Evolutionary conservation across 495 filamentous ascomycete genomes (phyloP).

Genomic region (Collariella sp.): DNA sequence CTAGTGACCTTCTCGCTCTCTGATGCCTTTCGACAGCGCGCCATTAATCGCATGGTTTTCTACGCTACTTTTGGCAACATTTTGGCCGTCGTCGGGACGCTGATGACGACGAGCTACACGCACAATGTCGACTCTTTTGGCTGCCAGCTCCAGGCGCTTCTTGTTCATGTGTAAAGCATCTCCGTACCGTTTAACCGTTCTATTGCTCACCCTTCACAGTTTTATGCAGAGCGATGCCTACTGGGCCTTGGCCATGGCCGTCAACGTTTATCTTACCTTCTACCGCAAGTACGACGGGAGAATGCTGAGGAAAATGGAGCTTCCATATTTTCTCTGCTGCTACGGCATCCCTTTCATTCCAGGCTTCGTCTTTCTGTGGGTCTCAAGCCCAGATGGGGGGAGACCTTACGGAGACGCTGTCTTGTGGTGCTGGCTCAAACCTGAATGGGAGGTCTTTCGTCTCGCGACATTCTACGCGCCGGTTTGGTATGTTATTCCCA

Average conservation of each 20-base stretch:
- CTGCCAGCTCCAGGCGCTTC: slow-evolving; percentile 69
- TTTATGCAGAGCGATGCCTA: slow-evolving; percentile 72
- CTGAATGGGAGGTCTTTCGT: slow-evolving; percentile 61
- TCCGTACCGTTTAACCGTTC: neutral
- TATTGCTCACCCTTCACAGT: slow-evolving; percentile 35
- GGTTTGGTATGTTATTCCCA: slow-evolving; percentile 51
- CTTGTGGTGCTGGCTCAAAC: slow-evolving; percentile 75
- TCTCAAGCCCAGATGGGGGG: slow-evolving; percentile 40
- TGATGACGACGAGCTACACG: slow-evolving; percentile 58
- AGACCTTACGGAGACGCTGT: slow-evolving; percentile 68
- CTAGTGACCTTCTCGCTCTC: slow-evolving; percentile 59
- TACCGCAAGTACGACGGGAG: slow-evolving; percentile 64
- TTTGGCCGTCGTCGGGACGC: slow-evolving; percentile 67
- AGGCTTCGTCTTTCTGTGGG: slow-evolving; percentile 58
- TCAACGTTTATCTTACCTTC: slow-evolving; percentile 82
- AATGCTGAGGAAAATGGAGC: slow-evolving; percentile 60
- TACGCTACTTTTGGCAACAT: slow-evolving; percentile 81
- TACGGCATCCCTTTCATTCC: slow-evolving; percentile 72
- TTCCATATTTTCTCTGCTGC: slow-evolving; percentile 60
- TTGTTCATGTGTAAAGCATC: slow-evolving; percentile 58
- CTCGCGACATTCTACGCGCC: slow-evolving; percentile 76
- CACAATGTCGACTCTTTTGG: slow-evolving; percentile 39
- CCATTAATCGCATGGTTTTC: slow-evolving; percentile 84
- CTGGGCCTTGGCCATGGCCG: slow-evolving; percentile 78
- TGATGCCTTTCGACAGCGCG: slow-evolving; percentile 56